A percentile compares a stretch with the other conserved stretches of the same genome.
Evolutionary conservation across 192 early-diverging fungal species (phyloP).

Genomic region (Thamnidium elegans): DNA sequence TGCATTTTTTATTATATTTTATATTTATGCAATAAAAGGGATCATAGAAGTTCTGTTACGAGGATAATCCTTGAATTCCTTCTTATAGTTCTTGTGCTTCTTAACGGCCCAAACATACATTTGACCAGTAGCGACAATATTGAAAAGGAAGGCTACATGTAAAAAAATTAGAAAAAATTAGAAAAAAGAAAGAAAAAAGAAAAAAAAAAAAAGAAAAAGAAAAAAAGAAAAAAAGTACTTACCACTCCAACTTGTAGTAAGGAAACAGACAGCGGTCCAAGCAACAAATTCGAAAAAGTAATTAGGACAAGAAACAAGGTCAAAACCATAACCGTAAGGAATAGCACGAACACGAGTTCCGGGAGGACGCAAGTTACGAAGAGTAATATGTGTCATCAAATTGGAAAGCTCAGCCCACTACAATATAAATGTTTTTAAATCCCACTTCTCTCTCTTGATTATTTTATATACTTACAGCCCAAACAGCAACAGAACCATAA

Average conservation of each 20-base stretch:
- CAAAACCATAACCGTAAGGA: constrained; percentile 90
- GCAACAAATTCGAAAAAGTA: constrained; percentile 87
- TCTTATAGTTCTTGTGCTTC: constrained; percentile 88
- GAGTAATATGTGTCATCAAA: constrained; percentile 75
- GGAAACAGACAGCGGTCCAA: constrained; percentile 71
- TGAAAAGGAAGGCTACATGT: constrained; percentile 59
- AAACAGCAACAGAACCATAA: constrained; percentile 48
- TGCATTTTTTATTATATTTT: neutral
- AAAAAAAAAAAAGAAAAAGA: neutral
- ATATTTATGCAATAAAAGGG: constrained; percentile 59
- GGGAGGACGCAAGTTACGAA: constrained; percentile 88
- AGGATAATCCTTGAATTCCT: constrained; percentile 92
- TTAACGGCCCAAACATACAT: constrained; percentile 97
- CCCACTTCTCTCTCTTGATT: neutral
- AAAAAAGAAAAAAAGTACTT: constrained; percentile 5
- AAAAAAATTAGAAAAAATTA: constrained; percentile 15
- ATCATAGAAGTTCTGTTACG: constrained; percentile 77
- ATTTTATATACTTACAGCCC: constrained; percentile 46
- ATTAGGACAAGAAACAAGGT: constrained; percentile 87
- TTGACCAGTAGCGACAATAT: constrained; percentile 69
- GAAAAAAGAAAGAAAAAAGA: neutral
- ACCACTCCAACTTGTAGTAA: constrained; percentile 72
- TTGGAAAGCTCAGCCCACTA: constrained; percentile 85
- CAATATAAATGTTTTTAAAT: neutral
- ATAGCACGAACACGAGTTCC: constrained; percentile 84